Evolutionary conservation across 495 filamentous ascomycete species (phyloP).

Genomic region (Coniosporium apollinis): DNA sequence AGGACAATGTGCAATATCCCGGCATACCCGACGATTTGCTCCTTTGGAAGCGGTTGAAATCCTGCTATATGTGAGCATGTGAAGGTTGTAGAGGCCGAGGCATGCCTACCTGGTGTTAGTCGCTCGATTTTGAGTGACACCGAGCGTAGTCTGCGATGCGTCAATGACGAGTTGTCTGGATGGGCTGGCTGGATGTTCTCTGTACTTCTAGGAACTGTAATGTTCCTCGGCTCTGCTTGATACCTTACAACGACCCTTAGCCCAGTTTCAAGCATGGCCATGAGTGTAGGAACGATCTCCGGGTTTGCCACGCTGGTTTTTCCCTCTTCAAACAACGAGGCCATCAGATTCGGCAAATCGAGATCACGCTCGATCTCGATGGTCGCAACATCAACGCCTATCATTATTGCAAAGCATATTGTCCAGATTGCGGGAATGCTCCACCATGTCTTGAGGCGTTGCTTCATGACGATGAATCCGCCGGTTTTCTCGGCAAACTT

Average conservation of each 20-base stretch:
- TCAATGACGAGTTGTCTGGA: neutral
- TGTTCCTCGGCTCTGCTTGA: slow-evolving; percentile 34
- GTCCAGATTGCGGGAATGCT: slow-evolving; percentile 71
- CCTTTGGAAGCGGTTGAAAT: slow-evolving; percentile 5
- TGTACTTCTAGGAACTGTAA: neutral
- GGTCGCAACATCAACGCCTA: slow-evolving; percentile 61
- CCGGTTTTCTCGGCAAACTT: slow-evolving; percentile 76
- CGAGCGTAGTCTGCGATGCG: slow-evolving; percentile 2
- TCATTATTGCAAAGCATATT: slow-evolving; percentile 76
- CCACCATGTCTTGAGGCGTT: slow-evolving; percentile 79
- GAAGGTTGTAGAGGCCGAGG: too few species aligned
- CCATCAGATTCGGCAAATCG: slow-evolving; percentile 52
- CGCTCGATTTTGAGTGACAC: slow-evolving; percentile 6
- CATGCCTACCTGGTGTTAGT: neutral
- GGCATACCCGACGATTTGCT: slow-evolving; percentile 13
- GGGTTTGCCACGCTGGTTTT: slow-evolving; percentile 52
- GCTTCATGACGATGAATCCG: slow-evolving; percentile 69
- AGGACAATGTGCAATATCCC: slow-evolving; percentile 51
- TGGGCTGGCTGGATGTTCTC: neutral
- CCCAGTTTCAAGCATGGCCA: slow-evolving; percentile 75
- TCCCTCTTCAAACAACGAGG: slow-evolving; percentile 41
- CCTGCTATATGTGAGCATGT: neutral
- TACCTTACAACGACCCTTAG: slow-evolving; percentile 48
- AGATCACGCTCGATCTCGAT: slow-evolving; percentile 59
- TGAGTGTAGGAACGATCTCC: slow-evolving; percentile 64